Evolutionary conservation across 305 asterid genomes (phyloP), one percentile per base, ranked within the genome.

Genomic region (Ruellia speciosa): DNA sequence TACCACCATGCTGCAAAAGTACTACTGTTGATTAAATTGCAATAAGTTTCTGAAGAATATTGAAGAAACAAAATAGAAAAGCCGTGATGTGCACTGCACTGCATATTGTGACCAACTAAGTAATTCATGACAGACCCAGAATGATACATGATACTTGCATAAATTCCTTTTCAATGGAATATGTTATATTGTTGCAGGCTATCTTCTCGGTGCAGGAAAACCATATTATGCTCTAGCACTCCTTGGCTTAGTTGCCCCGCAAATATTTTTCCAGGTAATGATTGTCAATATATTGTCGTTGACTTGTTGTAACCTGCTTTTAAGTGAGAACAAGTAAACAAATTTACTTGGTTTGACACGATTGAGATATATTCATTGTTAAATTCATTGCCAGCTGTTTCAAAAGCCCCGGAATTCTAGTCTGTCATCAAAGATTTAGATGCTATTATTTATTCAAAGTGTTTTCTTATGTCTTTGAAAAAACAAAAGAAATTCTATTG

Each of bases 191-290:
- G 49, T 65, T 76, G 75, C 85, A 87, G 98, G 96, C 20, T 90
- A 90, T 77, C 98, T 90, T 67, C 73, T 87, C 45, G 96, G 88
- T 45, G 68, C 84, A 18, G 98, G 90, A 31, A 90, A 87, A 76
- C 90, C 94, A 6, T 85, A 72, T 55, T 88, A 90, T 61, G 98
- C 95, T 15, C 64, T 87, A 56, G 93, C 98, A 37, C 94, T 90
- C 39, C 64, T 83, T 4, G 98, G 95, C 59, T 75, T 87, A 58
- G 85, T 83, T 11, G 79, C 62, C 43, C 98, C 98, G 35, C 96
- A 90, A 82, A 78, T 90, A 16, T 90, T 90, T 71, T 90, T 90
- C 81, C 98, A 90, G 96, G 98, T 83, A 79, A 75, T 65, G 28
- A 37, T 7, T 37, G 12, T 31, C 1, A n/a, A 6, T 12, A 24